Conservation (phyloP, 345 rosid species). For the Theobroma cacao region DNA sequence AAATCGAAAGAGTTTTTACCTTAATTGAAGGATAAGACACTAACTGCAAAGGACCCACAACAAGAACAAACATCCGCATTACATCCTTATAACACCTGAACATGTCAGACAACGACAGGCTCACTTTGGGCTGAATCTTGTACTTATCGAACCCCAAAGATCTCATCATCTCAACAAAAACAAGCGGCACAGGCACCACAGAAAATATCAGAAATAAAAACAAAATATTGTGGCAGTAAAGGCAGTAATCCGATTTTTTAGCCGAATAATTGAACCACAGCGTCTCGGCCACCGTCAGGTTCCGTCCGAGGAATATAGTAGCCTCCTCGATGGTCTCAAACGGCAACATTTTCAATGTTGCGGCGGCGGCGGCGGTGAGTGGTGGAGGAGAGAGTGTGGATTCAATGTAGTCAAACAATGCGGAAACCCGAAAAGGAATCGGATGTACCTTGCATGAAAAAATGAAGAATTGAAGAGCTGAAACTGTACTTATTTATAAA, state of each 20-base stretch:
- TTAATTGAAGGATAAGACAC: constrained; percentile 74
- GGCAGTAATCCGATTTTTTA: constrained; percentile 72
- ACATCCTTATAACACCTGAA: constrained; percentile 77
- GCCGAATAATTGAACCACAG: constrained; percentile 88
- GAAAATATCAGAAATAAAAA: constrained; percentile 71
- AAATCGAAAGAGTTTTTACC: constrained; percentile 34
- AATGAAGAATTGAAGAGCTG: no score
- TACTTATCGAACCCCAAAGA: constrained; percentile 47
- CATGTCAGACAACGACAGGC: constrained; percentile 53
- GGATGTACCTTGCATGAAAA: not conserved
- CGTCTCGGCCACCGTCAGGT: constrained; percentile 66
- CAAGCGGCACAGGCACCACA: constrained; percentile 66
- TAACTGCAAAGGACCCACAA: constrained; percentile 89
- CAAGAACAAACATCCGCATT: constrained; percentile 59
- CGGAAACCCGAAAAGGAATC: not conserved
- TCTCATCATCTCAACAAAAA: constrained; percentile 47
- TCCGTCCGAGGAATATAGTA: constrained; percentile 61
- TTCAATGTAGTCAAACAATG: not conserved
- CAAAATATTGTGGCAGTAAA: constrained; percentile 78
- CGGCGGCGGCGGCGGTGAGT: constrained; percentile 1
- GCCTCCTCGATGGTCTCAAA: constrained; percentile 64
- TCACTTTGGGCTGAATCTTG: constrained; percentile 93
- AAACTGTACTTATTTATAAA: not conserved
- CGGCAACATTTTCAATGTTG: constrained; percentile 55
- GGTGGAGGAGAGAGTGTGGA: not conserved